A percentile compares a stretch with the other conserved stretches of the same genome.
Evolutionary conservation across 345 rosid genomes (phyloP).

Genomic region (Citropsis articulata): DNA sequence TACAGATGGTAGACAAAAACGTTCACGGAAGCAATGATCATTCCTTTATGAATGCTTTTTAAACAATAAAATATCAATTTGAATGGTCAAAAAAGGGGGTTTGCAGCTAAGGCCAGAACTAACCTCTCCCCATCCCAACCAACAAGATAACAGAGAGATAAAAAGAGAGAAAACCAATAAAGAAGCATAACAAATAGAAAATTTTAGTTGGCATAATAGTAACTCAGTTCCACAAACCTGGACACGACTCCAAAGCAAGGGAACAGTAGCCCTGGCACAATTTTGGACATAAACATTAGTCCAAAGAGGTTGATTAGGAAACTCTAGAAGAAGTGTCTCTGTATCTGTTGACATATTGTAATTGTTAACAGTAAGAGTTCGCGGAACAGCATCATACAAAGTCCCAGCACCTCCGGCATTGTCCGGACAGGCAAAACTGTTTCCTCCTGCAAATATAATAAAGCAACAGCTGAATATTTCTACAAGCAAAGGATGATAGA

Average conservation of each 20-base stretch:
- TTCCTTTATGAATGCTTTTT: not conserved
- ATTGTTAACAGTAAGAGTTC: slow-evolving; percentile 84
- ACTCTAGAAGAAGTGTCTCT: slow-evolving; percentile 91
- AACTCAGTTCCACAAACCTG: slow-evolving; percentile 59
- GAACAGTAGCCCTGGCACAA: slow-evolving; percentile 89
- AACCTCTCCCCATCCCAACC: not conserved
- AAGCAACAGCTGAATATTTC: not conserved
- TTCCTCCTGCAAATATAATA: slow-evolving; percentile 64
- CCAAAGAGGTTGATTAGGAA: slow-evolving; percentile 92
- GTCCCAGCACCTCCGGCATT: slow-evolving; percentile 99
- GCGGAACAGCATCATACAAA: slow-evolving; percentile 92
- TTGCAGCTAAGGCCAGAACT: not conserved
- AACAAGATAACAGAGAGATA: not conserved
- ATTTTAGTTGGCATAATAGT: not conserved
- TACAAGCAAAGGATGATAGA: not conserved
- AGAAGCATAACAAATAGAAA: not conserved
- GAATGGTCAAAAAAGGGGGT: not conserved
- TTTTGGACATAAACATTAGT: slow-evolving; percentile 89
- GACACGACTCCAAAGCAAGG: slow-evolving; percentile 99
- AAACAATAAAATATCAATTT: not conserved
- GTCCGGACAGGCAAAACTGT: slow-evolving; percentile 68
- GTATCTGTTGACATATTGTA: slow-evolving; percentile 83
- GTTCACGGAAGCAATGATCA: not conserved
- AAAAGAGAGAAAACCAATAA: not conserved
- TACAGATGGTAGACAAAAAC: not conserved